A percentile compares a stretch with the other conserved stretches of the same genome.
Evolutionary conservation across 371 early-diverging fungal genomes (phyloP).

Genomic region (Apophysomyces variabilis): DNA sequence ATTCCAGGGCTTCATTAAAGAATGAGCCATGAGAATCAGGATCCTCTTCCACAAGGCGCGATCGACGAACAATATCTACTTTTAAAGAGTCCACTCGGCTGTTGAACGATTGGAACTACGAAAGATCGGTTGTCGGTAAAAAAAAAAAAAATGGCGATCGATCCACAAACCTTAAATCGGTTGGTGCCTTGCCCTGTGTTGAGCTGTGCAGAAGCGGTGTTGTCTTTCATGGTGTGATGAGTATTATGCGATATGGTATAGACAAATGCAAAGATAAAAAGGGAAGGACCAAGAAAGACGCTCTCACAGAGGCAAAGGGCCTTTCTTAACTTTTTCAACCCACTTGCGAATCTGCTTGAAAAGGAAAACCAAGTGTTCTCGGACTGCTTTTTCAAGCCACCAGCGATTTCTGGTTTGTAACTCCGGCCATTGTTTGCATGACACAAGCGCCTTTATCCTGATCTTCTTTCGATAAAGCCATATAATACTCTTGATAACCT

Average conservation of each 20-base stretch:
- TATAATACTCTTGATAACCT: too few relatives aligned
- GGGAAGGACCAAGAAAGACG: neutral
- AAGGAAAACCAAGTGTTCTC: constrained; percentile 6
- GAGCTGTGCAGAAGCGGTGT: constrained; percentile 53
- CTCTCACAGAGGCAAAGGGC: neutral
- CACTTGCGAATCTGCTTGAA: neutral
- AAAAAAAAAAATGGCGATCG: neutral
- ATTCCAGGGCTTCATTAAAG: constrained; percentile 78
- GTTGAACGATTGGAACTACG: constrained; percentile 84
- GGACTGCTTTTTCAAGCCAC: constrained; percentile 14
- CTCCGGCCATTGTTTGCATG: too few relatives aligned
- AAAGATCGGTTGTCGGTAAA: neutral
- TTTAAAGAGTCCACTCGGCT: constrained; percentile 79
- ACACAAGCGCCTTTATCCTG: too few relatives aligned
- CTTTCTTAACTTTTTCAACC: neutral
- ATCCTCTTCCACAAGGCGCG: constrained; percentile 57
- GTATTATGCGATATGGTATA: neutral
- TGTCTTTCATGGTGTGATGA: constrained; percentile 35
- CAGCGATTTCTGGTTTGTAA: too few relatives aligned
- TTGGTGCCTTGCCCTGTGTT: constrained; percentile 73
- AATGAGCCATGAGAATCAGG: constrained; percentile 77
- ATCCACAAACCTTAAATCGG: constrained; percentile 64
- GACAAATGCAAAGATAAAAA: constrained; percentile 14
- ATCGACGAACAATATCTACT: constrained; percentile 70
- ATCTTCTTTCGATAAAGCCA: too few relatives aligned